Conservation (phyloP, 2,329 filamentous ascomycete genomes). For the Trichoderma afroharzianum region DNA sequence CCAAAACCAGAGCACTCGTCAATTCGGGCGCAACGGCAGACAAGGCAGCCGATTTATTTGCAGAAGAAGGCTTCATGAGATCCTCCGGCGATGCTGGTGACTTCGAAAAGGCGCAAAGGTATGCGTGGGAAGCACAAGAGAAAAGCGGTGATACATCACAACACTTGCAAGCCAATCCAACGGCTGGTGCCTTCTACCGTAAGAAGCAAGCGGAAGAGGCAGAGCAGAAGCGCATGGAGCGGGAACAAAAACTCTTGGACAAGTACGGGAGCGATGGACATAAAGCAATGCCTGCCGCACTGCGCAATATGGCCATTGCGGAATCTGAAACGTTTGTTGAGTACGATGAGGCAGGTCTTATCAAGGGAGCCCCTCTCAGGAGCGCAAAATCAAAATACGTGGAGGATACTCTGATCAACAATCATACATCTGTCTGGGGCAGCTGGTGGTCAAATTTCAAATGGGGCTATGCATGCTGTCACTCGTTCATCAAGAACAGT, state of each 20-base stretch:
- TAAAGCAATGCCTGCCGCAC: slow-evolving; percentile 53
- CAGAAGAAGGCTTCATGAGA: slow-evolving; percentile 88
- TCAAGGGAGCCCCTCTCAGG: slow-evolving; percentile 81
- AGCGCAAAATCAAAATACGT: slow-evolving; percentile 84
- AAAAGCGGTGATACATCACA: slow-evolving; percentile 71
- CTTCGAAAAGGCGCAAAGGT: slow-evolving; percentile 83
- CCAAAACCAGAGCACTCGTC: slow-evolving; percentile 89
- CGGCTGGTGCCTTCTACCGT: slow-evolving; percentile 78
- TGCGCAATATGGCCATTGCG: slow-evolving; percentile 65
- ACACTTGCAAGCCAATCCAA: slow-evolving; percentile 95
- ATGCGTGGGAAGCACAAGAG: slow-evolving; percentile 96
- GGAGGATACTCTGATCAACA: slow-evolving; percentile 84
- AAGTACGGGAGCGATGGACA: slow-evolving; percentile 74
- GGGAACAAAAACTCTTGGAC: slow-evolving; percentile 67
- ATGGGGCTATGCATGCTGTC: slow-evolving; percentile 96
- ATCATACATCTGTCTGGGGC: slow-evolving; percentile 90
- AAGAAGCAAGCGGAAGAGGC: slow-evolving; percentile 76
- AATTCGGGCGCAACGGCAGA: slow-evolving; percentile 78
- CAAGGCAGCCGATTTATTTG: slow-evolving; percentile 76
- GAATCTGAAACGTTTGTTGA: slow-evolving; percentile 88
- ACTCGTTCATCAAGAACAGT: slow-evolving; percentile 90
- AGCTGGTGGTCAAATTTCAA: slow-evolving; percentile 96
- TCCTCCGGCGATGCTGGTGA: slow-evolving; percentile 87
- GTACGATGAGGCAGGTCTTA: slow-evolving; percentile 83
- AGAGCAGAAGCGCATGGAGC: slow-evolving; percentile 63